Evolutionary conservation across 176 grass and related monocot species (phyloP).

Genomic region (Bonia amplexicaulis): DNA sequence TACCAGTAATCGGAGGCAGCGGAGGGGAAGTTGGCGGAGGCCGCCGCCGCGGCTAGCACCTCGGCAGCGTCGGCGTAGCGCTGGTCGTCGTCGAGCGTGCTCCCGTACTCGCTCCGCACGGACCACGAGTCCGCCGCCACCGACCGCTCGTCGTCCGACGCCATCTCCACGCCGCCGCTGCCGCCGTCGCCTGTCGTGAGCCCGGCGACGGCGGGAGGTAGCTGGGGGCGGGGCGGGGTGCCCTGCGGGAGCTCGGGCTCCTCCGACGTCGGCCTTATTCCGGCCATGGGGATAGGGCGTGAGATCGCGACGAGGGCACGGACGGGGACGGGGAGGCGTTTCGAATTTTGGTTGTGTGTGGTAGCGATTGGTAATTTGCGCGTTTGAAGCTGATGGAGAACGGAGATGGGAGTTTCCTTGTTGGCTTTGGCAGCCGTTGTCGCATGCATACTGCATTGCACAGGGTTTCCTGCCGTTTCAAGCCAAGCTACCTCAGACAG

Average conservation of each 20-base stretch:
- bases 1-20: conserved; percentile 88
- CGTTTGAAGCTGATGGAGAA: neutral
- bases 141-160: conserved; percentile 89
- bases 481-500: no score
- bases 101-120: conserved; percentile 92
- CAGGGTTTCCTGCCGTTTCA: no score
- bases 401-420: no score
- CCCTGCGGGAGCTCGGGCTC: conserved; percentile 47
- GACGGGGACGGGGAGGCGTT: neutral
- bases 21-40: conserved; percentile 66
- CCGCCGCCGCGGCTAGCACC: conserved; percentile 36
- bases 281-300: conserved; percentile 47
- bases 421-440: no score
- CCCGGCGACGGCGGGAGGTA: conserved; percentile 13
- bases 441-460: no score
- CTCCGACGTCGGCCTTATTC: conserved; percentile 49
- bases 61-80: conserved; percentile 83
- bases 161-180: conserved; percentile 49
- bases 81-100: conserved; percentile 96
- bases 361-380: neutral
- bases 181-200: conserved; percentile 26
- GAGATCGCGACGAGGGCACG: conserved; percentile 22
- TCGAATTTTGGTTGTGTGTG: neutral
- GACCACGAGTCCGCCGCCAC: conserved; percentile 98
- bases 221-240: conserved; percentile 42